A percentile compares a stretch with the other conserved stretches of the same genome.
phyloP scores from a whole-genome alignment of 805 yeast genomes.

The Candida schatavii region DNA sequence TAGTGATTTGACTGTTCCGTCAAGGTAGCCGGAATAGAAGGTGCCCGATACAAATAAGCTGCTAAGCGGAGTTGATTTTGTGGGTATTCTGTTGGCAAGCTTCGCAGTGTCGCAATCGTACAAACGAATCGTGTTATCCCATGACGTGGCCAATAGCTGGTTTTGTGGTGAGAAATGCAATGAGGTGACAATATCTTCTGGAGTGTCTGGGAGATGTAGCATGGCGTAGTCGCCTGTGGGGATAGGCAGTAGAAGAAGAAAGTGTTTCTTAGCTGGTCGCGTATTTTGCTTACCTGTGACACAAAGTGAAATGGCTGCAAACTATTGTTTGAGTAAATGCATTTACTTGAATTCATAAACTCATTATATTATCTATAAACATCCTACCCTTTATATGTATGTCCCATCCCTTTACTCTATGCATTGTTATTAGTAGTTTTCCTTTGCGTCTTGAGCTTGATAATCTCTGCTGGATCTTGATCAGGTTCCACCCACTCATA shows the following conservation, averaged over 20 bases:
- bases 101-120: constrained; percentile 27
- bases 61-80: not conserved
- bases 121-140: constrained; percentile 53
- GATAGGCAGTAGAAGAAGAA: not conserved
- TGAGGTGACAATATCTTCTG: constrained; percentile 41
- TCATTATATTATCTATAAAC: no score
- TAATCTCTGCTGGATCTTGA: constrained; percentile 43
- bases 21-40: constrained; percentile 48
- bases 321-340: no score
- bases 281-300: no score
- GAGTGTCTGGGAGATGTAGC: not conserved
- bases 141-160: constrained; percentile 50
- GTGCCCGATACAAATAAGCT: not conserved
- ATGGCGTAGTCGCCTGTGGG: not conserved
- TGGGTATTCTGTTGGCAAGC: not conserved
- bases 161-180: constrained; percentile 35
- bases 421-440: no score
- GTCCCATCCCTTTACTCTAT: no score
- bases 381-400: no score
- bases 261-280: no score
- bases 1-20: constrained; percentile 46
- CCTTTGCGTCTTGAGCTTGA: constrained; percentile 12
- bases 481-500: constrained; percentile 46
- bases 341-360: no score
- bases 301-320: no score